These are phyloP conservation scores for Tricladium varicosporioides DNA, from an alignment of 2,329 filamentous ascomycete genomes.

Conservation along the genomic window DNA sequence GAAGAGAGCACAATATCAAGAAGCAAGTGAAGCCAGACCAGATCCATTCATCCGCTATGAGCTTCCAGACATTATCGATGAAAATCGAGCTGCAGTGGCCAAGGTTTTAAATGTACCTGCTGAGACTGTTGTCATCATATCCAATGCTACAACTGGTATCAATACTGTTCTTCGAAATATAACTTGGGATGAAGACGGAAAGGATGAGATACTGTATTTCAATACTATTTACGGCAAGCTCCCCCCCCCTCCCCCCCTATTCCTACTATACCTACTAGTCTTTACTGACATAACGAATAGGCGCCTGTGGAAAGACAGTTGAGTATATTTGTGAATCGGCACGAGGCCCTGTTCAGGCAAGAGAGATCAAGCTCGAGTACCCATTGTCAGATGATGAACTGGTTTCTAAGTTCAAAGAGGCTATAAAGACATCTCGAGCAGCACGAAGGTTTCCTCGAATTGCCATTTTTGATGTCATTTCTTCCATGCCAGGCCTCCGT, in stretches of 20 bases:
- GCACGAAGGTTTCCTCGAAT: slow-evolving; percentile 63
- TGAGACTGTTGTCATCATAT: slow-evolving; percentile 70
- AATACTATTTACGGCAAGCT: slow-evolving; percentile 67
- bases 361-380: slow-evolving; percentile 61
- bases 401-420: slow-evolving; percentile 55
- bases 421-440: slow-evolving; percentile 50
- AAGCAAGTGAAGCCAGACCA: slow-evolving; percentile 63
- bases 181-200: slow-evolving; percentile 54
- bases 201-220: slow-evolving; percentile 77
- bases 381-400: slow-evolving; percentile 70
- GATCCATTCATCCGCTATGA: slow-evolving; percentile 75
- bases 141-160: slow-evolving; percentile 76
- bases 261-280: background rate
- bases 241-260: slow-evolving; percentile 9
- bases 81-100: slow-evolving; percentile 63
- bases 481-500: slow-evolving; percentile 72
- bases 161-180: slow-evolving; percentile 81
- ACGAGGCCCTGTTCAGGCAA: slow-evolving; percentile 39
- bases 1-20: slow-evolving; percentile 62
- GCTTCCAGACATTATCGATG: slow-evolving; percentile 60
- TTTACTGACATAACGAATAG: background rate
- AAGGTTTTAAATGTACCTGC: slow-evolving; percentile 62
- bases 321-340: slow-evolving; percentile 70
- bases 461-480: slow-evolving; percentile 77
- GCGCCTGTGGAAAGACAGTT: slow-evolving; percentile 69